These are phyloP conservation scores for Lachnellula hyalina DNA, from an alignment of 2,329 filamentous ascomycete species.

Conservation along the genomic window DNA sequence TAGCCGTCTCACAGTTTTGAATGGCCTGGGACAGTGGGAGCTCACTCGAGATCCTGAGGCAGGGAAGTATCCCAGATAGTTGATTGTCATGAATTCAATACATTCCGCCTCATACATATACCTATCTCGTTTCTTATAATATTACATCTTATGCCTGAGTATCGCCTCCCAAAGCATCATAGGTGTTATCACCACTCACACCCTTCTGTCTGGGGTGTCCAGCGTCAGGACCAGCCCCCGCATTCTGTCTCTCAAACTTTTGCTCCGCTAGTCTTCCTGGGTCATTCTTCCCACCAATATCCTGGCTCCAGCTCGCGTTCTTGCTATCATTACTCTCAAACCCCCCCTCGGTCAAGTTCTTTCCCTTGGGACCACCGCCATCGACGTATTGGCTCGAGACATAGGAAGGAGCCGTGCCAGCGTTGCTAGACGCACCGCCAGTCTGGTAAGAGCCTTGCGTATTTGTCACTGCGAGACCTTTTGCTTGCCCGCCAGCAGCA, in stretches of 20 bases:
- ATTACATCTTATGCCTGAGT: constrained; percentile 14
- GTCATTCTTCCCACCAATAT: constrained; percentile 44
- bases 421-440: constrained; percentile 12
- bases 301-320: constrained; percentile 31
- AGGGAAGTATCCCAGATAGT: no score
- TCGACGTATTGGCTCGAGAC: constrained; percentile 21
- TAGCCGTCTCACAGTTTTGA: no score
- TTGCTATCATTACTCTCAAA: constrained; percentile 24
- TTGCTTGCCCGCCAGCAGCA: constrained; percentile 14
- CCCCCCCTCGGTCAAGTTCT: constrained; percentile 27
- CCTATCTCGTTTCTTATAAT: not conserved
- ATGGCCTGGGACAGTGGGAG: no score
- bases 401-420: constrained; percentile 24
- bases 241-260: constrained; percentile 33
- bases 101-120: not conserved
- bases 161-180: constrained; percentile 18
- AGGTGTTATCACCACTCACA: constrained; percentile 15
- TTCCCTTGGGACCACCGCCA: constrained; percentile 22
- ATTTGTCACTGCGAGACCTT: constrained; percentile 11
- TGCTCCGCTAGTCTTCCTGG: constrained; percentile 42
- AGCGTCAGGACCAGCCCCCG: constrained; percentile 12
- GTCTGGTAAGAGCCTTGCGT: constrained; percentile 10
- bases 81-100: no score
- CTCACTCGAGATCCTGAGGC: no score
- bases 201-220: constrained; percentile 22